phyloP scores from a whole-genome alignment of 345 rosid genomes.

The Citropsis articulata region DNA sequence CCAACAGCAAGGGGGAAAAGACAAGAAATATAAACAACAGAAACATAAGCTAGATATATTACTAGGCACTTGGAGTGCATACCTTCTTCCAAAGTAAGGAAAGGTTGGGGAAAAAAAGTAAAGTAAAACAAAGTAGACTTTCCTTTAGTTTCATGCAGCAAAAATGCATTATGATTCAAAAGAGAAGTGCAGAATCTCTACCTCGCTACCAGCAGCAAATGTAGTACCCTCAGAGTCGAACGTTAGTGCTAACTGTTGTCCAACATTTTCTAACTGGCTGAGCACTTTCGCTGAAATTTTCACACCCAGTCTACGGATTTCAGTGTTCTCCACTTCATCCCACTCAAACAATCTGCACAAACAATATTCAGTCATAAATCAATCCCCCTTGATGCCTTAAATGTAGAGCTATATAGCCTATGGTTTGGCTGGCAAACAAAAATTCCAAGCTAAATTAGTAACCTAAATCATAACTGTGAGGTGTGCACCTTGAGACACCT shows the following conservation, averaged over 20 bases:
- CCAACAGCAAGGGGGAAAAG: not conserved
- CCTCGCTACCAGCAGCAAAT: conserved; percentile 89
- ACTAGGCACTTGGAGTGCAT: not conserved
- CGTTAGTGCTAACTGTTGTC: conserved; percentile 70
- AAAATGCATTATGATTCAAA: not conserved
- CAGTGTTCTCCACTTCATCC: conserved; percentile 40
- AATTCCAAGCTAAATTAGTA: not conserved
- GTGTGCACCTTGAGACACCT: not conserved
- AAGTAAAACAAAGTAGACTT: too few relatives aligned
- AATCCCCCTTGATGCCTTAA: not conserved
- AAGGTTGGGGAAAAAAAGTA: not conserved
- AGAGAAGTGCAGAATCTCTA: conserved; percentile 25
- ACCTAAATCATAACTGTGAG: not conserved
- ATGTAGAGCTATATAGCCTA: not conserved
- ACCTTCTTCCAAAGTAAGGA: not conserved
- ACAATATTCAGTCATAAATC: conserved; percentile 3
- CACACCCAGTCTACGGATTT: conserved; percentile 38
- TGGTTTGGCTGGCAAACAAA: not conserved
- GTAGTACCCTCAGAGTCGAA: conserved; percentile 66
- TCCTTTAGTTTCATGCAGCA: not conserved
- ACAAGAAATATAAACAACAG: not conserved
- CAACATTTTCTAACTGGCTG: conserved; percentile 51
- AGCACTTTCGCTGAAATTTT: conserved; percentile 56
- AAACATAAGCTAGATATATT: not conserved
- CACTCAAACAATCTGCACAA: conserved; percentile 67